Percentiles rank a stretch among this genome's conserved stretches.
phyloP scores from a whole-genome alignment of 129 eudicot genomes.

The Flaveria bidentis region DNA sequence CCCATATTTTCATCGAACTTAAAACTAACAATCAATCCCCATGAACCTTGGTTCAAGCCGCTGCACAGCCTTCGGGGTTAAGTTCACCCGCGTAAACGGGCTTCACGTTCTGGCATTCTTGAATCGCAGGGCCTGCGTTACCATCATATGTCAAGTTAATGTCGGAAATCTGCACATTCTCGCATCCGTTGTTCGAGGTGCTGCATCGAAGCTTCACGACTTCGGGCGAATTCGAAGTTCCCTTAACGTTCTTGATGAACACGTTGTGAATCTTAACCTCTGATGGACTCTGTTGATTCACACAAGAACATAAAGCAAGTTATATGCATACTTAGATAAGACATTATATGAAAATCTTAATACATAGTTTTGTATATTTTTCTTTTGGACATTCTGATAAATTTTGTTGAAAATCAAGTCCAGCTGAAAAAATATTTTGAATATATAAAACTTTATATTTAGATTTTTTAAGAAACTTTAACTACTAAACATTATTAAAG shows the following conservation, averaged over 20 bases:
- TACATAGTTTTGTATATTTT: too few species aligned
- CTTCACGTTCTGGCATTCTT: conserved; percentile 48
- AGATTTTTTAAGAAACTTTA: too few species aligned
- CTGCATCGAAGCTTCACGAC: conserved; percentile 61
- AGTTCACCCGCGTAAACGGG: conserved; percentile 44
- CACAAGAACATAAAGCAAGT: neutral
- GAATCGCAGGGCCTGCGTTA: conserved; percentile 33
- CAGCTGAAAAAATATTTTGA: too few species aligned
- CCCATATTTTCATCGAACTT: neutral
- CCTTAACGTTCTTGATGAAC: conserved; percentile 48
- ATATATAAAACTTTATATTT: too few species aligned
- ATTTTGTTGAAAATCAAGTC: too few species aligned
- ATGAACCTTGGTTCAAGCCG: neutral
- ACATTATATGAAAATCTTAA: too few species aligned
- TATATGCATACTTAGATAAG: neutral
- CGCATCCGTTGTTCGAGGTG: conserved; percentile 44
- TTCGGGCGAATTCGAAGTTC: conserved; percentile 35
- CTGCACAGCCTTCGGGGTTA: conserved; percentile 35
- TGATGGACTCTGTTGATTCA: conserved; percentile 44
- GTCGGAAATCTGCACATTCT: conserved; percentile 47
- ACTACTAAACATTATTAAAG: too few species aligned
- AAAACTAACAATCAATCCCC: neutral
- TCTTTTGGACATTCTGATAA: too few species aligned
- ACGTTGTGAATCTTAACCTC: conserved; percentile 51
- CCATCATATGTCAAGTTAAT: conserved; percentile 51